Evolutionary conservation across 208 protist genomes (phyloP).

Genomic region (Novymonas esmeraldas): DNA sequence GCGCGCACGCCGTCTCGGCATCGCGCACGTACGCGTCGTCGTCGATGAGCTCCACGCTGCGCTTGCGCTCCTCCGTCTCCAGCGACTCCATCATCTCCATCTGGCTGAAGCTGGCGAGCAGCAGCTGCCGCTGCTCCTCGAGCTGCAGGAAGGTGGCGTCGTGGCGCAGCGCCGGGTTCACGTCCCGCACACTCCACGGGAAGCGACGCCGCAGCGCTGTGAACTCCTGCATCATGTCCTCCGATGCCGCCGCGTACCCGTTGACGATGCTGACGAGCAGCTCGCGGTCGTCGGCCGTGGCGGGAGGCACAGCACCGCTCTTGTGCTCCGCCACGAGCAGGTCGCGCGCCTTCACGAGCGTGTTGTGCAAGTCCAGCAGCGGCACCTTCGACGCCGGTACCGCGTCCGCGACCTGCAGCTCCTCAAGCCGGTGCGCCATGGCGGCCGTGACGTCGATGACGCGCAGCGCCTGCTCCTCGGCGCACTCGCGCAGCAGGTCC

Average conservation of each 20-base stretch:
- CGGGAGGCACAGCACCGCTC: neutral
- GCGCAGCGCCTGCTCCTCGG: slow-evolving; percentile 35
- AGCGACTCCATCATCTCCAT: slow-evolving; percentile 45
- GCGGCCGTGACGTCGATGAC: slow-evolving; percentile 19
- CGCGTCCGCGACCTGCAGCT: slow-evolving; percentile 14
- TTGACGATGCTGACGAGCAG: neutral
- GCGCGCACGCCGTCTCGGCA: slow-evolving; percentile 18
- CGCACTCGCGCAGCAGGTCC: slow-evolving; percentile 60
- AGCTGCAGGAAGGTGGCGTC: slow-evolving; percentile 46
- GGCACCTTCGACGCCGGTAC: slow-evolving; percentile 4
- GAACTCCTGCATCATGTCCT: slow-evolving; percentile 23
- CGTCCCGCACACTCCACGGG: slow-evolving; percentile 51
- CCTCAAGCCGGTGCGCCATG: slow-evolving; percentile 15
- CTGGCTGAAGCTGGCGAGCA: slow-evolving; percentile 32
- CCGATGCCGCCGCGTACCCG: slow-evolving; percentile 4
- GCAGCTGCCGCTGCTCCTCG: slow-evolving; percentile 36
- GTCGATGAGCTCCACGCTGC: slow-evolving; percentile 55
- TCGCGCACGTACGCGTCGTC: slow-evolving; percentile 44
- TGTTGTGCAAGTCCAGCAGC: slow-evolving; percentile 24
- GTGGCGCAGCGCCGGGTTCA: slow-evolving; percentile 43
- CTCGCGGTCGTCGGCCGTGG: slow-evolving; percentile 10
- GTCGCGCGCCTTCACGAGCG: slow-evolving; percentile 14
- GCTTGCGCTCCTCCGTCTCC: slow-evolving; percentile 51
- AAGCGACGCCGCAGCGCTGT: slow-evolving; percentile 30
- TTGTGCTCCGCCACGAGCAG: slow-evolving; percentile 15